Evolutionary conservation across 2,329 filamentous ascomycete genomes (phyloP), one percentile per base, ranked within the genome.

Genomic region (Stenocarpella maydis): DNA sequence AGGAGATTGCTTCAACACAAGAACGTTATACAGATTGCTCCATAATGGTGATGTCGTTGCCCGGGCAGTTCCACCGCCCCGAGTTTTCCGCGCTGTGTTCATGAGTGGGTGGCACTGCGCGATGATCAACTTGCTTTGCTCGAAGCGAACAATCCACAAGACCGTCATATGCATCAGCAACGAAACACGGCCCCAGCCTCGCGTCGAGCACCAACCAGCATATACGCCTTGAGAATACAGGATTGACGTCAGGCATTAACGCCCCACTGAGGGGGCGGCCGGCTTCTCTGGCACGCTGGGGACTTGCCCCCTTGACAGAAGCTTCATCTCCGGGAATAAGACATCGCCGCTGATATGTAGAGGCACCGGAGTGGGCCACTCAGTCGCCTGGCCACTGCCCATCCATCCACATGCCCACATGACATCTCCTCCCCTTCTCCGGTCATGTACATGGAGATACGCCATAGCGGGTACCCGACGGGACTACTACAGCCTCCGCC

Each of bases 261-360:
- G 39, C 55, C 55, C 55, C 55, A 61, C 55, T 45, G 55, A 34
- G 41, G 55, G 10, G 50, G 50, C 10, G 10, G 55, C 17, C 39
- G 21, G 55, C 9, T 21, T 24, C 15, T 39, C 21, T 26, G 39
- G 17, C 54, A 60, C 6, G n/a, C 19, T 43, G 39, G 24, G 21
- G 55, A 61, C n/a, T 34, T 45, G n/a, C n/a, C 55, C 41, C 21
- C 39, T 34, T 61, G 55, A 26, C 55, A 61, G 55, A 61, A 61
- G 55, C 26, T 61, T 31, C 55, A 47, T 61, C 55, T 34, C 55
- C 55, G 55, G 55, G 55, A 61, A 61, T 61, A 61, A 61, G 19
- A 28, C 39, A 47, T 61, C 41, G 8, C 34, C 55, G 39, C 55
- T 41, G 55, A n/a, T n/a, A n/a, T n/a, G 39, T 1, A 31, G 34